These are phyloP conservation scores for Tylopilus intermedius DNA, from an alignment of 768 basidiomycete species.

Conservation along the genomic window DNA sequence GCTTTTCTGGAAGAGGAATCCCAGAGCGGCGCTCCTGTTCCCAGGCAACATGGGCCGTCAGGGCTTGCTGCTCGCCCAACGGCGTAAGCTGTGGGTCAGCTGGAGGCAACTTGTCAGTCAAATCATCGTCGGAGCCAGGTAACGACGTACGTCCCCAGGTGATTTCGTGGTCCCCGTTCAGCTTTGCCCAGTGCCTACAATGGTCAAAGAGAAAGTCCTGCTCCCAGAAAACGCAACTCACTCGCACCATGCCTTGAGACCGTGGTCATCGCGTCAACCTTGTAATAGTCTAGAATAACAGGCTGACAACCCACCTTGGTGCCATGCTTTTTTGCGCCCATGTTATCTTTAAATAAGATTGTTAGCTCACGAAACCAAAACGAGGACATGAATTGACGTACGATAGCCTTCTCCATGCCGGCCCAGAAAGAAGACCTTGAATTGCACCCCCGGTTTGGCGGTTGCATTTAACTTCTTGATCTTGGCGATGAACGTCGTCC, in stretches of 20 bases:
- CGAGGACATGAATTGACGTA: conserved; percentile 2
- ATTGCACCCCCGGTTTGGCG: conserved; percentile 9
- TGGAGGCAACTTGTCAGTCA: not conserved
- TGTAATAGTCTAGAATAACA: not conserved
- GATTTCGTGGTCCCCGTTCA: conserved; percentile 60
- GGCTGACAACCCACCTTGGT: conserved; percentile 29
- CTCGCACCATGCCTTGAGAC: conserved; percentile 52
- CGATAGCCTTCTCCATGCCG: conserved; percentile 64
- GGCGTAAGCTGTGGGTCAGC: conserved; percentile 51
- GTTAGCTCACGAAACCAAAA: not conserved
- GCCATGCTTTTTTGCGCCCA: conserved; percentile 64
- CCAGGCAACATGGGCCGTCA: conserved; percentile 18
- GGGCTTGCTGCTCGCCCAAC: conserved; percentile 54
- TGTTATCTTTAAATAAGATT: conserved; percentile 48
- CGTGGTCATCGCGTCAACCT: not conserved
- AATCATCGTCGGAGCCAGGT: not conserved
- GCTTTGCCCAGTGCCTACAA: conserved; percentile 55
- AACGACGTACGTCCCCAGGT: conserved; percentile 65
- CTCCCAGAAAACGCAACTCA: conserved; percentile 26
- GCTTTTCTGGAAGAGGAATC: conserved; percentile 18
- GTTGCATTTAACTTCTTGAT: conserved; percentile 37
- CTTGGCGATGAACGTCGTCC: conserved; percentile 39
- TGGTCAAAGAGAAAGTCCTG: not conserved
- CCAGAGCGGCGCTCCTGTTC: conserved; percentile 8
- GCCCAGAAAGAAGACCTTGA: conserved; percentile 60